phyloP scores from a whole-genome alignment of 257 asterid species.

The Petrea volubilis region DNA sequence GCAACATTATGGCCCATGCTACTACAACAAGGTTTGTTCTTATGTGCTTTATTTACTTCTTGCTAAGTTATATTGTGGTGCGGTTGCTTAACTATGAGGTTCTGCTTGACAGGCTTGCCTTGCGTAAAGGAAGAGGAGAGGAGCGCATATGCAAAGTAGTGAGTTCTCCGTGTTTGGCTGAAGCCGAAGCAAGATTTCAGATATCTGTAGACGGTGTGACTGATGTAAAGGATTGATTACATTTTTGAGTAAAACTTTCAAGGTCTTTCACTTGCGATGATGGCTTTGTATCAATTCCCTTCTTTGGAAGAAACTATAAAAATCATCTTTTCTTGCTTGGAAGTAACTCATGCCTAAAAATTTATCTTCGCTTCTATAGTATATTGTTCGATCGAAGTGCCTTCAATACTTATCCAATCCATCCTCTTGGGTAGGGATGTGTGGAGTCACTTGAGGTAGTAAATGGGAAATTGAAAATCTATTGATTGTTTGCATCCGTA shows the following conservation, averaged over 20 bases:
- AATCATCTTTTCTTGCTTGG: background rate
- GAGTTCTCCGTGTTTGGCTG: conserved; percentile 93
- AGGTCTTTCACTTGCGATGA: background rate
- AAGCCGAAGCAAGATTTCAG: conserved; percentile 97
- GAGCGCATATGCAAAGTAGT: conserved; percentile 95
- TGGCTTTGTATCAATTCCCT: background rate
- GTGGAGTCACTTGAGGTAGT: too few relatives aligned
- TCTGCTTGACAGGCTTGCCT: conserved; percentile 57
- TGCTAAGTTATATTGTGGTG: background rate
- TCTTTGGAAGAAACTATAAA: background rate
- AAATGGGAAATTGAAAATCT: too few relatives aligned
- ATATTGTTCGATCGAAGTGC: background rate
- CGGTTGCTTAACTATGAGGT: background rate
- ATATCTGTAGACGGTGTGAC: conserved; percentile 79
- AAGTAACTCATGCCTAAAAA: background rate
- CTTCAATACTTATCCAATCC: background rate
- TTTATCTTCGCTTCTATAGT: background rate
- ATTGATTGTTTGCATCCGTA: too few relatives aligned
- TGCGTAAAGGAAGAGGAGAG: conserved; percentile 93
- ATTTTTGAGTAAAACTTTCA: background rate
- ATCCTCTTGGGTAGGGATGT: background rate
- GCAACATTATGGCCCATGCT: conserved; percentile 98
- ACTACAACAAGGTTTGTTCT: conserved; percentile 75
- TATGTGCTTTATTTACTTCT: background rate
- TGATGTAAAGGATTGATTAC: conserved; percentile 74